Conservation (phyloP, 2,329 filamentous ascomycete species). For the Aureobasidium sp. region DNA sequence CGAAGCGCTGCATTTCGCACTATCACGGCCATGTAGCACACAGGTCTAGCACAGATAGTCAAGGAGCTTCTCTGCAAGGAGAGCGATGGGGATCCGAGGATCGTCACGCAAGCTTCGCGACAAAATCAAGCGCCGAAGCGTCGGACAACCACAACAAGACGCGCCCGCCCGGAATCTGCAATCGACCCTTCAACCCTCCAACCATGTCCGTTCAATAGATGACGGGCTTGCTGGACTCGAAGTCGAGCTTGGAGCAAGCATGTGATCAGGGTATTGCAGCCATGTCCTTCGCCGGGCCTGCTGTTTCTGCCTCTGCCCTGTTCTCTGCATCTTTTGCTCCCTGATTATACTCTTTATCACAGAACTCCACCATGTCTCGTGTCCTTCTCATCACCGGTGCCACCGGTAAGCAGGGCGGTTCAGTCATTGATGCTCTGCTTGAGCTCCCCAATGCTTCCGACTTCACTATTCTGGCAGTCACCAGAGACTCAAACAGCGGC, state of each 20-base stretch:
- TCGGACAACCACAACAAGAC: slow-evolving; percentile 2
- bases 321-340: not conserved
- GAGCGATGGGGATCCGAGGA: slow-evolving; percentile 5
- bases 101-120: not conserved
- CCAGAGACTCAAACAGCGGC: slow-evolving; percentile 41
- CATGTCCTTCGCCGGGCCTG: not conserved
- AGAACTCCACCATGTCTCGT: slow-evolving; percentile 24
- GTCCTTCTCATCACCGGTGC: slow-evolving; percentile 37
- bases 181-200: not conserved
- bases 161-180: not conserved
- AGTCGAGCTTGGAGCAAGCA: not conserved
- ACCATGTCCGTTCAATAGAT: not conserved
- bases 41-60: not conserved
- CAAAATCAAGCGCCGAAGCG: not conserved
- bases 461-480: slow-evolving; percentile 49
- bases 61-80: not conserved
- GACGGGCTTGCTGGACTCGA: not conserved
- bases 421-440: slow-evolving; percentile 31
- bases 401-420: slow-evolving; percentile 39
- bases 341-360: not conserved
- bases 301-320: not conserved
- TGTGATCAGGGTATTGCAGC: slow-evolving; percentile 2
- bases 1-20: slow-evolving; percentile 9
- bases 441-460: slow-evolving; percentile 20
- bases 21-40: not conserved